These are phyloP conservation scores for Collybia sp. DNA, from an alignment of 768 basidiomycete species.

Conservation along the genomic window DNA sequence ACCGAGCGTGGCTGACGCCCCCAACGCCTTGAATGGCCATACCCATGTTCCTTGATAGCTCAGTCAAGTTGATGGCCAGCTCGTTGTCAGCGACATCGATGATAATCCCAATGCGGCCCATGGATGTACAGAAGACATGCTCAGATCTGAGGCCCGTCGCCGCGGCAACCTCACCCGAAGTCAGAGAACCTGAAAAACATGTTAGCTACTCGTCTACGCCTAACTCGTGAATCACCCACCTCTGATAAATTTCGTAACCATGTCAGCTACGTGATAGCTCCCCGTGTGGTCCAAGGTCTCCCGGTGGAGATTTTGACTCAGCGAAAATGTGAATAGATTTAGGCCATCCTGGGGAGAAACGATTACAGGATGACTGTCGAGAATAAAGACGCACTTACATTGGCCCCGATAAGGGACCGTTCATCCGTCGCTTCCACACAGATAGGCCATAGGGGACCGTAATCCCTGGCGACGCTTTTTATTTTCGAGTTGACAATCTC, in stretches of 20 bases:
- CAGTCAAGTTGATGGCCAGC: conserved; percentile 55
- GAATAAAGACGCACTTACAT: conserved; percentile 42
- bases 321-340: conserved; percentile 62
- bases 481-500: conserved; percentile 40
- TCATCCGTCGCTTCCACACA: conserved; percentile 54
- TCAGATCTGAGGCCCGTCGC: conserved; percentile 43
- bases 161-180: conserved; percentile 36
- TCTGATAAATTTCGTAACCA: conserved; percentile 69
- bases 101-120: conserved; percentile 75
- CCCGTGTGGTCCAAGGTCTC: conserved; percentile 59
- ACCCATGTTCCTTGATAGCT: conserved; percentile 72
- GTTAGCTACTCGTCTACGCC: conserved; percentile 1
- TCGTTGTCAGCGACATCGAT: conserved; percentile 50
- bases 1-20: conserved; percentile 60
- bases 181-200: conserved; percentile 45
- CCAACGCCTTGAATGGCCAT: conserved; percentile 47
- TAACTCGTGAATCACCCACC: conserved; percentile 32
- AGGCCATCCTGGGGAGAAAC: conserved; percentile 50
- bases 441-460: conserved; percentile 70
- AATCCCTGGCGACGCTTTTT: conserved; percentile 64
- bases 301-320: conserved; percentile 37
- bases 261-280: conserved; percentile 68
- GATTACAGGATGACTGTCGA: background rate
- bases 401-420: conserved; percentile 63
- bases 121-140: conserved; percentile 71